Conservation (phyloP, 441 rosid genomes). For the Populus hybrid region DNA sequence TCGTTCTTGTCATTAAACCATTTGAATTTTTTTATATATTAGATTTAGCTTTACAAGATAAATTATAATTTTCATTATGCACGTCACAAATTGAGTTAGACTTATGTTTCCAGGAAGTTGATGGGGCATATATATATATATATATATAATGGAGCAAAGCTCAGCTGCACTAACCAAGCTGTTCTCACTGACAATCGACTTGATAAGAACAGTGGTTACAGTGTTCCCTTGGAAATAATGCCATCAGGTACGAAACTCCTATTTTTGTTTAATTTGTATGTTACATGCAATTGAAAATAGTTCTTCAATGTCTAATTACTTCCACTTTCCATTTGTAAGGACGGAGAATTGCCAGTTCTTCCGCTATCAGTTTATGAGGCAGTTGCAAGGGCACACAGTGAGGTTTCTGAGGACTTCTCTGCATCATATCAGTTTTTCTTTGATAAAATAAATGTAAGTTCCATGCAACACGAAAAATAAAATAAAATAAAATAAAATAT, state of each 20-base stretch:
- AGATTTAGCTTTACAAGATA: too few relatives aligned
- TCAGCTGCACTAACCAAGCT: conserved; percentile 64
- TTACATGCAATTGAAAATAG: not conserved
- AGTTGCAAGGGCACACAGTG: conserved; percentile 91
- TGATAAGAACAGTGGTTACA: conserved; percentile 52
- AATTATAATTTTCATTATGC: too few relatives aligned
- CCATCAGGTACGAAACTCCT: conserved; percentile 53
- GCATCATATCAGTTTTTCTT: conserved; percentile 91
- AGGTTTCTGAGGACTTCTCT: conserved; percentile 81
- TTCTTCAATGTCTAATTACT: too few relatives aligned
- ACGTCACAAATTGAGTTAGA: too few relatives aligned
- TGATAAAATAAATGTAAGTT: conserved; percentile 81
- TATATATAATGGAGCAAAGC: conserved; percentile 58
- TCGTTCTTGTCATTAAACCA: too few relatives aligned
- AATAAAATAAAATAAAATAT: too few relatives aligned
- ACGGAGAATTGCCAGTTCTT: conserved; percentile 91
- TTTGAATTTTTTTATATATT: too few relatives aligned
- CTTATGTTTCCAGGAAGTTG: conserved; percentile 44
- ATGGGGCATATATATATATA: conserved; percentile 54
- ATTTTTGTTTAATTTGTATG: not conserved
- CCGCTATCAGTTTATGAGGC: conserved; percentile 91
- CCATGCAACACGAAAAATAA: not conserved
- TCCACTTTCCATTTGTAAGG: conserved; percentile 30
- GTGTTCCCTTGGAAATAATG: conserved; percentile 82
- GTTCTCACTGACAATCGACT: conserved; percentile 55